phyloP scores from a whole-genome alignment of 768 basidiomycete species.

The Xerocomellus intermedius region DNA sequence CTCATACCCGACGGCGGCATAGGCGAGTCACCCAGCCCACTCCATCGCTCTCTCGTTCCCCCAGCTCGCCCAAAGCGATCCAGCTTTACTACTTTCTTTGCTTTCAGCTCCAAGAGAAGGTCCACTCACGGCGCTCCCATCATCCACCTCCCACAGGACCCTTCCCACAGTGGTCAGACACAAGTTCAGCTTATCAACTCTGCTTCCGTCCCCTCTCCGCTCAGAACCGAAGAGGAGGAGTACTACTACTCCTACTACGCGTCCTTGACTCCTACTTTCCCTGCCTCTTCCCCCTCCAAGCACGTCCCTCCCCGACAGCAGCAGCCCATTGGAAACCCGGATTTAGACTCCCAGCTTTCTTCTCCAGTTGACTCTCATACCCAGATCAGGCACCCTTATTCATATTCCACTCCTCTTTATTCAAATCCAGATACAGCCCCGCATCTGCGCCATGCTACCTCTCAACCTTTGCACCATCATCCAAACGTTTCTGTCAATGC shows the following conservation, averaged over 20 bases:
- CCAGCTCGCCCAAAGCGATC: conserved; percentile 37
- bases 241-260: conserved; percentile 54
- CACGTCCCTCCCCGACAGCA: conserved; percentile 19
- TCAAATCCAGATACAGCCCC: conserved; percentile 6
- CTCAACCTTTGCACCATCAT: conserved; percentile 24
- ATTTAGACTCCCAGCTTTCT: conserved; percentile 17
- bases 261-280: conserved; percentile 28
- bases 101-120: conserved; percentile 29
- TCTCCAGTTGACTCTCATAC: conserved; percentile 21
- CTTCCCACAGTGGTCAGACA: conserved; percentile 1
- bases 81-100: conserved; percentile 38
- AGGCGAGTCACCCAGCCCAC: no score
- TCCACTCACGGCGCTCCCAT: conserved; percentile 18
- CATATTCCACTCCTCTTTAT: conserved; percentile 36
- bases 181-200: conserved; percentile 12
- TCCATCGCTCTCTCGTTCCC: conserved; percentile 1
- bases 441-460: conserved; percentile 21
- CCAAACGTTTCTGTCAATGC: conserved; percentile 3
- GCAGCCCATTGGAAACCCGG: conserved; percentile 13
- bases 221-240: conserved; percentile 40
- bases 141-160: conserved; percentile 14
- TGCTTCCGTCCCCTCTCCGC: conserved; percentile 18
- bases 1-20: conserved; percentile 55
- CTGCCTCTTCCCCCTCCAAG: conserved; percentile 14
- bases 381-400: conserved; percentile 50